A percentile compares a stretch with the other conserved stretches of the same genome.
Conservation (phyloP, 1,139 yeast genomes). For the Hansenula lynferdii region DNA sequence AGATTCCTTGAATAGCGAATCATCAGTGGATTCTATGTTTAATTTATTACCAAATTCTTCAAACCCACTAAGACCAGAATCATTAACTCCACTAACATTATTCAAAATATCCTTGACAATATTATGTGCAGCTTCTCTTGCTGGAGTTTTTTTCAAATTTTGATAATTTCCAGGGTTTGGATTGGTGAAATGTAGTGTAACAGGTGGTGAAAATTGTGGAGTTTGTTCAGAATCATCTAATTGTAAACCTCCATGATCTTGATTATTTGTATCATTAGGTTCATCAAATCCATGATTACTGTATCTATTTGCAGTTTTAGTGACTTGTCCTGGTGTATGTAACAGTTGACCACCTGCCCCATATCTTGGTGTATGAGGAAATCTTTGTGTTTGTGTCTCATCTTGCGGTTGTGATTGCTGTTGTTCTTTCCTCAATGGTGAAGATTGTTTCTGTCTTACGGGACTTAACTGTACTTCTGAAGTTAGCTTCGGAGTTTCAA, state of each 20-base stretch:
- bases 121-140: constrained; percentile 19
- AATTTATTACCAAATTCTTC: neutral
- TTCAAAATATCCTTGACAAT: constrained; percentile 19
- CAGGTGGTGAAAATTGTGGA: constrained; percentile 22
- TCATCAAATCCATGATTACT: constrained; percentile 4
- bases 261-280: constrained; percentile 4
- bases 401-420: constrained; percentile 1
- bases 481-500: constrained; percentile 27
- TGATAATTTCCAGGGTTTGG: neutral
- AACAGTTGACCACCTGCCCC: constrained; percentile 23
- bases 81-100: constrained; percentile 21
- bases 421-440: constrained; percentile 8
- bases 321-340: constrained; percentile 17
- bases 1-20: constrained; percentile 9
- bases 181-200: constrained; percentile 19
- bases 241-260: constrained; percentile 1
- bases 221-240: constrained; percentile 21
- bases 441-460: neutral
- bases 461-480: constrained; percentile 27
- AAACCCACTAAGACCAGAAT: constrained; percentile 8
- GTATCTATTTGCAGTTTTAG: constrained; percentile 13
- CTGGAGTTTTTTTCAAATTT: constrained; percentile 10
- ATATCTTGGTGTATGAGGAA: constrained; percentile 47
- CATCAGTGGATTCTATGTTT: constrained; percentile 2
- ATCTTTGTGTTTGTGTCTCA: constrained; percentile 30